These are phyloP conservation scores for Syncephalis plumigaleata DNA, from an alignment of 371 early-diverging fungal genomes.

Conservation along the genomic window DNA sequence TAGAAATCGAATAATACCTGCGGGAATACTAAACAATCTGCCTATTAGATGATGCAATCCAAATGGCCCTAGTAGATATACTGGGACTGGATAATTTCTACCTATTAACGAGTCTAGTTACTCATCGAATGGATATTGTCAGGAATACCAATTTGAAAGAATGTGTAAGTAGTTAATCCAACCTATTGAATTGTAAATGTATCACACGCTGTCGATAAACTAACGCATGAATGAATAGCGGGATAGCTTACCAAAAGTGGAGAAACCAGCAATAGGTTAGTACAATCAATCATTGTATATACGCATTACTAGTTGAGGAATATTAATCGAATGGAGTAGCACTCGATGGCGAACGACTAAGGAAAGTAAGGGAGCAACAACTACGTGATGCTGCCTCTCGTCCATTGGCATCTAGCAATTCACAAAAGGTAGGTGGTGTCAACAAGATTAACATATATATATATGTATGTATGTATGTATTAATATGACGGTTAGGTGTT, in stretches of 20 bases:
- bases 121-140: conserved; percentile 15
- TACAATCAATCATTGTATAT: too few species aligned
- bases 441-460: not conserved
- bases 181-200: conserved; percentile 9
- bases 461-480: not conserved
- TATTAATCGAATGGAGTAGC: too few species aligned
- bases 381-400: not conserved
- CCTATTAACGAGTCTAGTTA: conserved; percentile 30
- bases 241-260: conserved; percentile 8
- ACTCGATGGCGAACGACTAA: conserved; percentile 1
- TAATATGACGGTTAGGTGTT: conserved; percentile 12
- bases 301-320: too few species aligned
- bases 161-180: conserved; percentile 21
- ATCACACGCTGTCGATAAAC: conserved; percentile 5
- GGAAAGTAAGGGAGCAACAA: conserved; percentile 2
- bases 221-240: conserved; percentile 10
- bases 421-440: not conserved
- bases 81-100: conserved; percentile 62
- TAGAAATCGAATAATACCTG: conserved; percentile 22
- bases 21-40: not conserved
- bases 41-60: conserved; percentile 30
- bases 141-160: conserved; percentile 15
- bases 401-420: not conserved
- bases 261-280: too few species aligned
- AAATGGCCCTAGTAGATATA: conserved; percentile 44